Evolutionary conservation across 1,284 basidiomycete species (phyloP), one percentile per base, ranked within the genome.

Genomic region (Marasmius fiardii): DNA sequence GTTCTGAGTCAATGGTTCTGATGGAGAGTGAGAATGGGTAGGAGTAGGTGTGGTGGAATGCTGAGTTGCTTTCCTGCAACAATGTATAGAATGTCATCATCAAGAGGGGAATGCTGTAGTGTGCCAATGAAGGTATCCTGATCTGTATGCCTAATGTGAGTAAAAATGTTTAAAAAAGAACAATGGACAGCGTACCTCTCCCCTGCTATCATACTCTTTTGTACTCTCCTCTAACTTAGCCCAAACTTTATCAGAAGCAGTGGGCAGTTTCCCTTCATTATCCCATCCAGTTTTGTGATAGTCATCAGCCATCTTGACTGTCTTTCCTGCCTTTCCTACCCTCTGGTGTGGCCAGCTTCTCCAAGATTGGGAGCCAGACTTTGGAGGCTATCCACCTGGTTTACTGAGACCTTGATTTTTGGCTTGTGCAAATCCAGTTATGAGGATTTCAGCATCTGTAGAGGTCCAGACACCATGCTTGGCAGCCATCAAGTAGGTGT

Each of bases 31-130:
- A 31, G 28, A 31, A 31, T 10, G 5, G 10, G 4, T 10, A 4
- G 28, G 28, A 43, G 14, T 45, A 67, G 65, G 10, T 59, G 64
- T 37, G 51, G 57, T 37, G 53, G 62, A 26, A 64, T 64, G 41
- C 63, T 67, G 7, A 63, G 65, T 48, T 62, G 49, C 53, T 63
- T 54, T n/a, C 64, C 64, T n/a, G 61, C 23, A n/a, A 66, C 60
- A 33, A 67, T 64, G 44, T 56, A 60, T 0, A 57, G 20, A 21
- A 67, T 60, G 21, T 63, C 52, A 48, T 64, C 56, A 51, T 65
- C 64, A 12, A 59, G 34, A 10, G n/a, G 62, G 61, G 43, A 64
- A 66, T 37, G 62, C 48, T 11, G 48, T 59, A 18, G 26, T 37
- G 24, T 52, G 41, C 64, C 61, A 64, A 16, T 33, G 33, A 6